Evolutionary conservation across 257 asterid species (phyloP), one percentile per base, ranked within the genome.

Genomic region (Cinchona pubescens): DNA sequence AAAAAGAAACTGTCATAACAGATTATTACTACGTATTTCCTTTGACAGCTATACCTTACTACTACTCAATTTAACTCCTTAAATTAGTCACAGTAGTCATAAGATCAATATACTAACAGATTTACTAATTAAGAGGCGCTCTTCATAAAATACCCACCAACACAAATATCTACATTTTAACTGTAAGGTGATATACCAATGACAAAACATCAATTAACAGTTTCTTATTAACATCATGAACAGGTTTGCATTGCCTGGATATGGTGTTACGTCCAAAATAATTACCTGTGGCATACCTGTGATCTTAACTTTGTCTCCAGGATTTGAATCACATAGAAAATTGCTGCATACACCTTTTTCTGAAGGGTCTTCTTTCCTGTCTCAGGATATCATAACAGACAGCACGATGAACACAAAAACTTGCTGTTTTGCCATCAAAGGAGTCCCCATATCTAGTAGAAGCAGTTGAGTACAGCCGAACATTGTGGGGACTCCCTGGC

Each of bases 321-420:
- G 96, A 83, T 88, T 94, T 27, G 96, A 85, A 79, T 94, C 90
- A 48, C 97, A 92, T n/a, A 94, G 85, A 61, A 86, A 94, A 72
- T 94, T 92, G 83, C 97, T 90, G 90, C 99, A 94, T 6, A 90
- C 88, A 61, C 99, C 97, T 1, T 94, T 84, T 76, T 89, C 90
- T 27, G 91, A 87, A 75, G 96, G 96, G 81, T 92, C 97, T 82
- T 92, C 97, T 78, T 87, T 49, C 97, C 97, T 21, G 97, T 92
- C 82, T 92, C 97, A 18, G 96, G 96, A 77, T n/a, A n/a, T 94
- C 96, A 75, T 88, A 92, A 83, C 87, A 90, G 69, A 94, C 96
- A 80, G 97, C 97, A 30, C 97, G 96, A 45, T 97, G 84, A 73
- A 92, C 99, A 80, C 97, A 92, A 18, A 92, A 85, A 85, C 96